Evolutionary conservation across 2,329 filamentous ascomycete genomes (phyloP), one percentile per base, ranked within the genome.

Genomic region (Venturia pyrina): DNA sequence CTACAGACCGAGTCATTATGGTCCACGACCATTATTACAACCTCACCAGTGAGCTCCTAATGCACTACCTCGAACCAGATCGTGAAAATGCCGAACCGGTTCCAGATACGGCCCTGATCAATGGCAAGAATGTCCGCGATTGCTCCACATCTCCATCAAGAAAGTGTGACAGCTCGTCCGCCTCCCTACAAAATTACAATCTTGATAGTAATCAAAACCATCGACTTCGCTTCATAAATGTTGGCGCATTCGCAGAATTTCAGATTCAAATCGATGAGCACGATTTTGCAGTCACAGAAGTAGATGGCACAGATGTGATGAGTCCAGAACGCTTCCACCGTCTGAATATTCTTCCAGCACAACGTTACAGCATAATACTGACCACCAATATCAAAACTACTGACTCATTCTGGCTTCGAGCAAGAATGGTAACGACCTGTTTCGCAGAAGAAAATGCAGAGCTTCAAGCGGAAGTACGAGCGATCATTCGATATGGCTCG

Each of bases 371-470:
- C 28, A 56, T 64, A 28, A 24, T 64, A 11, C 13, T 64, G 24
- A 64, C 32, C 3, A 56, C 62, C 2, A 64, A 64, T 11, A 48
- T 50, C 34, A 64, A 8, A 13, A 50, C 62, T 41, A 67, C 70
- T 11, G 48, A 48, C 43, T 44, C 40, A 28, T 64, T 50, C 62
- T 64, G 62, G 62, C 43, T 64, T 21, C 80, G 87, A 28, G 85
- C 86, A 0, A 79, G 81, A 59, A 86, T 87, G 83, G 75, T 85
- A 37, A 83, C 79, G 7, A 80, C 83, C 67, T 87, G 85, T 70
- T 87, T 87, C 70, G 80, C 82, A 7, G 79, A 83, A 60, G 78
- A 81, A 41, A 77, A 79, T 72, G 79, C 69, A 70, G 79, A 73
- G 67, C 75, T 74, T 74, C 77, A 71, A 71, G 75, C 79, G 28